Percentiles rank a stretch among this genome's conserved stretches.
phyloP scores from a whole-genome alignment of 805 yeast genomes.

The Candida mattraensis region DNA sequence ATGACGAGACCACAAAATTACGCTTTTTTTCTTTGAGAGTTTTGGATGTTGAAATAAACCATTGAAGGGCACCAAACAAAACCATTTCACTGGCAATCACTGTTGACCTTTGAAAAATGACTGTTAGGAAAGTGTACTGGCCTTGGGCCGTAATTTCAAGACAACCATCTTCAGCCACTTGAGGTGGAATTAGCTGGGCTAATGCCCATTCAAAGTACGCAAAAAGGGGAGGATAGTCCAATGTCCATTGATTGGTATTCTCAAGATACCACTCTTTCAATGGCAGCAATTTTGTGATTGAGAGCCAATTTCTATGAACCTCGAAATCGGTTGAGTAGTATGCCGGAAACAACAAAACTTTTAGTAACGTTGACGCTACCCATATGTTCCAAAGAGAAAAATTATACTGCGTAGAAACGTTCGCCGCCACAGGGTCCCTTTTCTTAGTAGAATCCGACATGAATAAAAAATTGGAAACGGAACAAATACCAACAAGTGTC shows the following conservation, averaged over 20 bases:
- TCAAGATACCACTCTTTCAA: constrained; percentile 81
- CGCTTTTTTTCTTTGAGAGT: constrained; percentile 40
- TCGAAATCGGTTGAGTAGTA: constrained; percentile 96
- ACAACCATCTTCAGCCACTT: constrained; percentile 73
- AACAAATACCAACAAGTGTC: too few relatives aligned
- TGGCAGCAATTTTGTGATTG: constrained; percentile 79
- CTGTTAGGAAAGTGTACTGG: constrained; percentile 71
- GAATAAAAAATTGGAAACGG: neutral
- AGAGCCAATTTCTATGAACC: constrained; percentile 96
- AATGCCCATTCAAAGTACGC: constrained; percentile 91
- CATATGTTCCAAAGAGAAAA: constrained; percentile 65
- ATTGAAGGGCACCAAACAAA: constrained; percentile 67
- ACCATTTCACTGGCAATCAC: constrained; percentile 78
- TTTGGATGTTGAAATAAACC: constrained; percentile 55
- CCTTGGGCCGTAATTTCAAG: constrained; percentile 67
- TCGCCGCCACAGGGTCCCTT: too few relatives aligned
- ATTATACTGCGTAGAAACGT: constrained; percentile 29
- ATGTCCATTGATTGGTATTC: constrained; percentile 80
- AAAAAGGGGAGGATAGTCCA: constrained; percentile 97
- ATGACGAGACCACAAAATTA: constrained; percentile 74
- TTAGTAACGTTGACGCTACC: constrained; percentile 60
- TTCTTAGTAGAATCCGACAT: neutral
- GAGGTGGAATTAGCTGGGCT: constrained; percentile 65
- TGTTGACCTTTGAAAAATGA: constrained; percentile 76
- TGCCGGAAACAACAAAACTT: constrained; percentile 66